These are phyloP conservation scores for Hanseniaspora gamundiae DNA, from an alignment of 1,139 yeast genomes.

Conservation along the genomic window DNA sequence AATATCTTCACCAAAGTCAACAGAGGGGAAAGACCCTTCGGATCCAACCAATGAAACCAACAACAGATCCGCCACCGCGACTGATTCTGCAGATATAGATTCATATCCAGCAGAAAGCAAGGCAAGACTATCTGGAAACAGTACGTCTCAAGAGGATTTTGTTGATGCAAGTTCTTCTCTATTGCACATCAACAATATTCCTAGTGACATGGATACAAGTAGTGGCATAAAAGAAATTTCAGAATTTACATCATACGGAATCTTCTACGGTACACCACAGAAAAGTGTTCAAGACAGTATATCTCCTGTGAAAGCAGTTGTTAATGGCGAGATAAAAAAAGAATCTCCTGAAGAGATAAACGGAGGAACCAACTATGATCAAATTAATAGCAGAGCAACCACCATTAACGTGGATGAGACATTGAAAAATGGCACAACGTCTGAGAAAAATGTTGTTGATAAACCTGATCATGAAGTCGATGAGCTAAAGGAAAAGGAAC, in stretches of 20 bases:
- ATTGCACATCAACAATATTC: constrained; percentile 2
- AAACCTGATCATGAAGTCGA: constrained; percentile 7
- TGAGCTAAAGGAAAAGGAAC: constrained; percentile 24
- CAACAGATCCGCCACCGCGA: neutral
- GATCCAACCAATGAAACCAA: too few species aligned
- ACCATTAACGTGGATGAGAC: neutral
- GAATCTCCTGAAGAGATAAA: neutral
- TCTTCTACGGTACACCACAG: constrained; percentile 19
- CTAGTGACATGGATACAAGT: constrained; percentile 1
- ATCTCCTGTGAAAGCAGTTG: neutral
- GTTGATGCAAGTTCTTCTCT: constrained; percentile 6
- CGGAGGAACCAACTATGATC: neutral
- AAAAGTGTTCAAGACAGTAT: constrained; percentile 2
- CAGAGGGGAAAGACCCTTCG: neutral
- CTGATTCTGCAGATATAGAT: neutral
- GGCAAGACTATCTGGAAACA: neutral
- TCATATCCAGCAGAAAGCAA: neutral
- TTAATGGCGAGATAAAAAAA: neutral
- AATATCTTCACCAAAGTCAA: neutral
- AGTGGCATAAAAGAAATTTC: constrained; percentile 18
- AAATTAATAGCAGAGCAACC: neutral
- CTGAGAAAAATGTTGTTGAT: neutral
- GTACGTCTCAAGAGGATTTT: neutral
- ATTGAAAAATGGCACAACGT: neutral
- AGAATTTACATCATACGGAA: constrained; percentile 22